phyloP scores from a whole-genome alignment of 108 stramenopile genomes.

The Hondaea fermentalgiana region DNA sequence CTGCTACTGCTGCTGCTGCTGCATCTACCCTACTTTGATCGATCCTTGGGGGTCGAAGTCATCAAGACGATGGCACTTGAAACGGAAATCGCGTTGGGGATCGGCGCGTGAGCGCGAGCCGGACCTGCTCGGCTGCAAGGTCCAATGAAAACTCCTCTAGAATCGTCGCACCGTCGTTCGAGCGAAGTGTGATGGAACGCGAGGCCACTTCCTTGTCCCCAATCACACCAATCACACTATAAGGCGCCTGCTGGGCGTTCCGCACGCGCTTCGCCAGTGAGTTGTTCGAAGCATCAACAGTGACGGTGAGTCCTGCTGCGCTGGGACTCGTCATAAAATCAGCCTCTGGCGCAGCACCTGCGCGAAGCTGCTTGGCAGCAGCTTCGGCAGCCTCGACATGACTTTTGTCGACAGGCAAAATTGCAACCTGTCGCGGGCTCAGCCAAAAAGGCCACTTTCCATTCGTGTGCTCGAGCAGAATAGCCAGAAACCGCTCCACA shows the following conservation, averaged over 20 bases:
- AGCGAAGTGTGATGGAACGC: background rate
- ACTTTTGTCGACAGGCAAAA: constrained; percentile 82
- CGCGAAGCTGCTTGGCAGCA: background rate
- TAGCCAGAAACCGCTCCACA: constrained; percentile 97
- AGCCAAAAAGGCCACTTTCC: constrained; percentile 99
- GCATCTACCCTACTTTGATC: too few relatives aligned
- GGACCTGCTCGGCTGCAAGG: background rate
- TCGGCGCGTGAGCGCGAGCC: background rate
- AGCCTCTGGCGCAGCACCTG: background rate
- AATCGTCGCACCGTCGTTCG: background rate
- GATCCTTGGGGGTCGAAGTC: too few relatives aligned
- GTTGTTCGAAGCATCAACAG: background rate
- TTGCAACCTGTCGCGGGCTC: constrained; percentile 85
- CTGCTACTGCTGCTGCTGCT: too few relatives aligned
- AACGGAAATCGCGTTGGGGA: background rate
- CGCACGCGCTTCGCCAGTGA: constrained; percentile 9
- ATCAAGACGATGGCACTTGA: too few relatives aligned
- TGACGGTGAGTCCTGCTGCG: background rate
- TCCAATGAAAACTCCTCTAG: background rate
- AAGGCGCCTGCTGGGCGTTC: background rate
- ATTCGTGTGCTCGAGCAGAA: constrained; percentile 93
- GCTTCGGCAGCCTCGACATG: constrained; percentile 66
- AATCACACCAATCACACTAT: background rate
- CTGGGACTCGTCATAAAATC: background rate
- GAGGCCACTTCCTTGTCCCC: background rate